Conservation (phyloP, 192 early-diverging fungal genomes). For the Neocallimastix lanati region DNA sequence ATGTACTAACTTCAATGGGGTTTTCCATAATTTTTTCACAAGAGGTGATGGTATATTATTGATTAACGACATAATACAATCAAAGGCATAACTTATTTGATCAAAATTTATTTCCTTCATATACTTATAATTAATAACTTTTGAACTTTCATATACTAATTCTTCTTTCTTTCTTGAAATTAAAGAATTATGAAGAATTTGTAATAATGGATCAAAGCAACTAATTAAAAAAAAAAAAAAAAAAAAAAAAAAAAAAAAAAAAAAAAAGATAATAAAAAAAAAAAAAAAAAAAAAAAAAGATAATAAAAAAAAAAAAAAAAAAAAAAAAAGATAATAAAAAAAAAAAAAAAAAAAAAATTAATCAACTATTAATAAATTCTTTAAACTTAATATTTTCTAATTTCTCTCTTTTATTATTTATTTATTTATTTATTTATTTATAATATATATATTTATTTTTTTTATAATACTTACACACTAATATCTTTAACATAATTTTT, state of each 20-base stretch:
- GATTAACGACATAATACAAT: constrained; percentile 21
- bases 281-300: too few species aligned
- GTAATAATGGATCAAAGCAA: not conserved
- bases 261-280: too few species aligned
- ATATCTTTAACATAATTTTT: constrained; percentile 42
- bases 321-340: too few species aligned
- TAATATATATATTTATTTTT: not conserved
- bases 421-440: not conserved
- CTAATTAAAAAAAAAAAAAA: too few species aligned
- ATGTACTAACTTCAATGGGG: not conserved
- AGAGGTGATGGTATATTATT: not conserved
- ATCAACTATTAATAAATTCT: too few species aligned
- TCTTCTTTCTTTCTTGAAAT: not conserved
- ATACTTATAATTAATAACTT: constrained; percentile 19
- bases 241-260: too few species aligned
- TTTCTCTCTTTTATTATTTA: too few species aligned
- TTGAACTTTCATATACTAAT: not conserved
- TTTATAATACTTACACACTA: constrained; percentile 7
- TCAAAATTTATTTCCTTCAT: constrained; percentile 40
- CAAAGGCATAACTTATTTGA: constrained; percentile 45
- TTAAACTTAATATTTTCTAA: too few species aligned
- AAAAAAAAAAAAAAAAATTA: too few species aligned
- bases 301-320: too few species aligned
- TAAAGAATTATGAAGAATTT: not conserved
- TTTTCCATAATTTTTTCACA: not conserved